These are phyloP conservation scores for Plicaturopsis crispa DNA, from an alignment of 768 basidiomycete genomes.

Conservation along the genomic window DNA sequence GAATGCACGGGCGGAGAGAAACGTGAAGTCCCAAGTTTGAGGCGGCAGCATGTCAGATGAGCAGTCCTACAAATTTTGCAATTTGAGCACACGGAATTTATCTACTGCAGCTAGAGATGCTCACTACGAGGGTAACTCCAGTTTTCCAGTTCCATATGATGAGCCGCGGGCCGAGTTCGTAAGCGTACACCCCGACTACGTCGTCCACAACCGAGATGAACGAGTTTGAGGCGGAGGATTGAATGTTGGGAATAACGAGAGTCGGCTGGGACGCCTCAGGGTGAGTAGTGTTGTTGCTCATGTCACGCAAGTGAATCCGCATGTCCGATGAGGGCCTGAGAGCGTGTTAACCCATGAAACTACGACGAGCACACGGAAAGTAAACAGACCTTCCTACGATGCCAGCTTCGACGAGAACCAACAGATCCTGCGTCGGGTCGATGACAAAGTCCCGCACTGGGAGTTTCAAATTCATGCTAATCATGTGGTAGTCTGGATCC, in stretches of 20 bases:
- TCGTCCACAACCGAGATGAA: conserved; percentile 49
- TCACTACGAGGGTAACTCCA: conserved; percentile 32
- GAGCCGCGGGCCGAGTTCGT: conserved; percentile 22
- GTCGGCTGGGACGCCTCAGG: conserved; percentile 27
- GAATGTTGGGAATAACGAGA: conserved; percentile 18
- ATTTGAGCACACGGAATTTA: neutral
- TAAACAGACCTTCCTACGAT: conserved; percentile 11
- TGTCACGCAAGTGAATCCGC: conserved; percentile 35
- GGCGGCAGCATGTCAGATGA: conserved; percentile 15
- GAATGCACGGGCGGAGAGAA: conserved; percentile 35
- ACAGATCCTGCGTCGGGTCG: conserved; percentile 58
- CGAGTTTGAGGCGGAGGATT: conserved; percentile 17
- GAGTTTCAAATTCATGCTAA: conserved; percentile 29
- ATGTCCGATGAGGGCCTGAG: conserved; percentile 8
- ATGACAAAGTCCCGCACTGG: conserved; percentile 50
- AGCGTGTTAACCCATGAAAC: conserved; percentile 7
- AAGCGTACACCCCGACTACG: conserved; percentile 38
- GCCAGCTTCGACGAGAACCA: conserved; percentile 33
- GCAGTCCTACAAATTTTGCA: conserved; percentile 21
- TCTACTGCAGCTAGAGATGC: conserved; percentile 11
- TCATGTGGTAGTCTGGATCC: conserved; percentile 10
- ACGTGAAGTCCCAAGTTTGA: conserved; percentile 34
- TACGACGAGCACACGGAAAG: neutral
- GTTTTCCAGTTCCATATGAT: conserved; percentile 49
- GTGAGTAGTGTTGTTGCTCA: conserved; percentile 34